Base-by-base conservation (phyloP, 169 alveolate genomes). In the Besnoitia besnoiti region DNA sequence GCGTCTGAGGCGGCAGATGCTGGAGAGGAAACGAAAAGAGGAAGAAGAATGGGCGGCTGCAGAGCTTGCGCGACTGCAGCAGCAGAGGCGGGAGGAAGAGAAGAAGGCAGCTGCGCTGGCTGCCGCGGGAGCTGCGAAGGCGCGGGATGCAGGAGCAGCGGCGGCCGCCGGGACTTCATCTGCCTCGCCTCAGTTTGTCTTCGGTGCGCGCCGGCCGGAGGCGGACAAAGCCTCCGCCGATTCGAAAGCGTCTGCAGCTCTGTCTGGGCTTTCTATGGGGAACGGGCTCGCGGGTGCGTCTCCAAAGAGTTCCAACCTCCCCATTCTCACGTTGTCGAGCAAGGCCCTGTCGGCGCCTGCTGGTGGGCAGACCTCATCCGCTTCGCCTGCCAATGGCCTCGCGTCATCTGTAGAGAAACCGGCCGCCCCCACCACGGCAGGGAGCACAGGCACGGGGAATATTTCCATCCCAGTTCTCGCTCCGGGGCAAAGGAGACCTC, bases 1-100 rank as follows among this genome's bases (percentile, higher is more conserved):
- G 87, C 87, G 87, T 4, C 39, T 33, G 80, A 3, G 82, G 82
- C 39, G n/a, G 39, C 82, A 73, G 44, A 35, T 73, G 82, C 47
- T 37, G 39, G 82, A 73, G 82, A n/a, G 44, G 82, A n/a, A 30
- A 37, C 82, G 46, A 19, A 37, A 73, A 73, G 82, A 73, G 46
- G 82, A 73, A 42, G 82, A 73, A 30, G 82, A 19, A n/a, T 19
- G 82, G 46, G 35, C 19, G 39, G 67, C 67, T 5, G 67, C 67
- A 16, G 67, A 55, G 67, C 12, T 55, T 5, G 67, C 67, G 30
- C 12, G 67, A 19, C 67, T 49, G 24, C 55, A 49, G 55, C 5
- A 55, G 27, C n/a, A n/a, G n/a, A 55, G 24, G 27, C 1, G 33
- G 30, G 67, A 55, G 27, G 67, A 21, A 19, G 67, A 55, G 67